A percentile compares a stretch with the other conserved stretches of the same genome.
Conservation (phyloP, 768 basidiomycete species). For the Trametes elegans region DNA sequence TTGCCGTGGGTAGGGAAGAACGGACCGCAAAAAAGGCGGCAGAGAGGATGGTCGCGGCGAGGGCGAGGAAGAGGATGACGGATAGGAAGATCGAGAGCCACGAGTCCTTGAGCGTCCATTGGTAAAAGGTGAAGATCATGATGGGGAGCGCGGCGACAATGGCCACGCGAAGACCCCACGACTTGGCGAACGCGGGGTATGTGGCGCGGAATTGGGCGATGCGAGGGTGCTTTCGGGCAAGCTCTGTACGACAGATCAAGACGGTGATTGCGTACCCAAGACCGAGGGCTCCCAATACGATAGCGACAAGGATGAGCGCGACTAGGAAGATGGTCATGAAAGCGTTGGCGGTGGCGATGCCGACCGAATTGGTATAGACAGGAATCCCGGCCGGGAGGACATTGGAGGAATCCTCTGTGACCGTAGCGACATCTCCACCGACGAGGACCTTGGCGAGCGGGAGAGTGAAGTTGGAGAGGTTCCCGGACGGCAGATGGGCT, state of each 20-base stretch:
- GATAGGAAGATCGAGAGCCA: constrained; percentile 84
- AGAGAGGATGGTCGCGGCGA: constrained; percentile 46
- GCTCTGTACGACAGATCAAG: constrained; percentile 28
- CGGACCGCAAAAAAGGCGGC: constrained; percentile 48
- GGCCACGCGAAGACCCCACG: constrained; percentile 67
- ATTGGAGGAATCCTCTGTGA: constrained; percentile 61
- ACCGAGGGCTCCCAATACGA: constrained; percentile 50
- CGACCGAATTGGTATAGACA: constrained; percentile 72
- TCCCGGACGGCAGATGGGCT: neutral
- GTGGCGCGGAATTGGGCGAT: constrained; percentile 26
- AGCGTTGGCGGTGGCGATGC: constrained; percentile 82
- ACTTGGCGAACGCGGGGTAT: constrained; percentile 48
- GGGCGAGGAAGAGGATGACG: constrained; percentile 57
- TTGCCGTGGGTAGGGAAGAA: constrained; percentile 27
- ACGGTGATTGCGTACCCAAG: constrained; percentile 48
- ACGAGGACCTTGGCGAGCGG: constrained; percentile 9
- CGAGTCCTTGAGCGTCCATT: constrained; percentile 89
- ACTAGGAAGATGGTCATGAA: constrained; percentile 88
- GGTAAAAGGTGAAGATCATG: constrained; percentile 77
- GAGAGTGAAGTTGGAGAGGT: neutral
- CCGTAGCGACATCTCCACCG: constrained; percentile 52
- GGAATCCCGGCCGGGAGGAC: constrained; percentile 79
- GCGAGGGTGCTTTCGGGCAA: constrained; percentile 22
- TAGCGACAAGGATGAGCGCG: constrained; percentile 63
- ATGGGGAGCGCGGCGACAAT: constrained; percentile 69